Evolutionary conservation across 345 rosid species (phyloP).

Genomic region (Heritiera littoralis): DNA sequence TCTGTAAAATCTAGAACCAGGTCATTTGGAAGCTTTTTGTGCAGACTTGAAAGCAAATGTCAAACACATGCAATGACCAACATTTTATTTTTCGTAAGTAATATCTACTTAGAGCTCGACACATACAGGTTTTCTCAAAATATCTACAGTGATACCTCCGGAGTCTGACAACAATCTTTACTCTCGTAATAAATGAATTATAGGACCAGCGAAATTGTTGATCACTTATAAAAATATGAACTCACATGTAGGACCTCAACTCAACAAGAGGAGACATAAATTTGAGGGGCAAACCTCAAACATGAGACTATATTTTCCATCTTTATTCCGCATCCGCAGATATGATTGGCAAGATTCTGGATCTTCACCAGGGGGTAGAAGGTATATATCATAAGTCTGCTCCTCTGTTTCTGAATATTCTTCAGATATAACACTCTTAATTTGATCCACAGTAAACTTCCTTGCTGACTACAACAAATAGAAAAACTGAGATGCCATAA

Average conservation of each 20-base stretch:
- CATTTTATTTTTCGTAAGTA: not conserved
- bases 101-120: not conserved
- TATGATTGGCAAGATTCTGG: constrained; percentile 96
- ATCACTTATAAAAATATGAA: not conserved
- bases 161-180: not conserved
- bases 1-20: not conserved
- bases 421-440: constrained; percentile 71
- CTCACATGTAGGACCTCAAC: not conserved
- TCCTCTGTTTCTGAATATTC: constrained; percentile 70
- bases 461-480: constrained; percentile 69
- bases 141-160: not conserved
- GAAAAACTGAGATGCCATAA: constrained; percentile 30
- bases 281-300: constrained; percentile 75
- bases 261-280: not conserved
- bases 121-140: not conserved
- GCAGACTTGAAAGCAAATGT: not conserved
- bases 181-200: not conserved
- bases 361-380: constrained; percentile 99
- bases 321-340: constrained; percentile 97
- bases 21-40: not conserved
- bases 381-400: constrained; percentile 95
- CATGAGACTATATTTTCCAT: constrained; percentile 99
- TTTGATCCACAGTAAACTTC: constrained; percentile 62
- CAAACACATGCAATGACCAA: not conserved
- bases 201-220: not conserved